Evolutionary conservation across 2,329 filamentous ascomycete species (phyloP), one percentile per base, ranked within the genome.

Genomic region (Blastomyces silverae): DNA sequence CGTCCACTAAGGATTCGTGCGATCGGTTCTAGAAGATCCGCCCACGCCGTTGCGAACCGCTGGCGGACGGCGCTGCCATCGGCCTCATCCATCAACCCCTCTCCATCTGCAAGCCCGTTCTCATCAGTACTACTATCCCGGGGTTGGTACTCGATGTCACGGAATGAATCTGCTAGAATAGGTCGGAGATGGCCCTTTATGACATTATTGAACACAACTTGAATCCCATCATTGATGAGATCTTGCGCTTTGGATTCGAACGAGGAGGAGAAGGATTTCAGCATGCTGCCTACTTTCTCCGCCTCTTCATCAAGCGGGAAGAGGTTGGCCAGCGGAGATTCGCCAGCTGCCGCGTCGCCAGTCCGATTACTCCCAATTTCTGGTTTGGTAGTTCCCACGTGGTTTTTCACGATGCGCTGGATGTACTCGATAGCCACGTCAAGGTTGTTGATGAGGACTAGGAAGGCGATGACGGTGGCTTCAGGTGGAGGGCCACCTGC

Each of bases 401-500:
- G 86, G 44, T 86, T 83, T 42, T 84, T 83, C 56, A 97, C 88
- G 70, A 99, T 97, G 64, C 93, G 89, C 20, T 86, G 85, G 61
- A 97, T 85, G 76, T 99, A 99, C 73, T 97, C 91, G 67, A 91
- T 91, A 11, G 92, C 89, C 66, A 96, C 85, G 74, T 99, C 93
- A 34, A 99, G 86, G 74, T 93, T 97, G 82, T 99, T 99, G 77
- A 97, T 91, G 58, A 97, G 84, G 28, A 97, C 88, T 20, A 97
- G 86, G 75, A 99, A 99, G 3, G 89, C 83, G 62, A 97, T 85
- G 68, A 97, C 89, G 70, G 89, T 91, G 71, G 92, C 87, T 75
- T 99, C 94, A 0, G 92, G 91, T 0, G 93, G 93, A 56, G 92
- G 83, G 0, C 87, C 89, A 50, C 92, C 92, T 75, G 91, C 85